phyloP scores from a whole-genome alignment of 306 rosid genomes.

The Cicer chorassanicum region DNA sequence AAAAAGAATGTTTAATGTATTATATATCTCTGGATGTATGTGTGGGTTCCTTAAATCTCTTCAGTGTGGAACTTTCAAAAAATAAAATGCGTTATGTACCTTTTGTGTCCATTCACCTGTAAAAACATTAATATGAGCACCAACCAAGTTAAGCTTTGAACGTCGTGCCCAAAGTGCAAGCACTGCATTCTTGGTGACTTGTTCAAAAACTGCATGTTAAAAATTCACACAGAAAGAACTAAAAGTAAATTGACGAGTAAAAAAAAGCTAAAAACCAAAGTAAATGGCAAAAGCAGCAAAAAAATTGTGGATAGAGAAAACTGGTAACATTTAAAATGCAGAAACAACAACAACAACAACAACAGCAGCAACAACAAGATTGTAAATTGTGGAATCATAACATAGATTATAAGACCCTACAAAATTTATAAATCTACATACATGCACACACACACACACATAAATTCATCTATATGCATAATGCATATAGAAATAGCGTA shows the following conservation, averaged over 20 bases:
- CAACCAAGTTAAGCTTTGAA: slow-evolving; percentile 91
- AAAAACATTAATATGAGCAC: slow-evolving; percentile 98
- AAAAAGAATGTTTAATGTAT: background rate
- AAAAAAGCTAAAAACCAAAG: slow-evolving; percentile 17
- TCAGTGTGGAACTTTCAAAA: slow-evolving; percentile 25
- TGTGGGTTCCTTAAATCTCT: background rate
- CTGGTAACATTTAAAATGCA: background rate
- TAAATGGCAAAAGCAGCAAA: background rate
- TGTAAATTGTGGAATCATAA: background rate
- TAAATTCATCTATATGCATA: no score
- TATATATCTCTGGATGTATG: background rate
- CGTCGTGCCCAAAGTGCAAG: slow-evolving; percentile 97
- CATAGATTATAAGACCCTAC: background rate
- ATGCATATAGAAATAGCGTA: background rate
- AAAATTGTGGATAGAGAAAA: background rate
- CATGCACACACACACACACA: no score
- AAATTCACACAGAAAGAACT: slow-evolving; percentile 16
- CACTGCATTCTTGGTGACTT: slow-evolving; percentile 96
- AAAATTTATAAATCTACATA: background rate
- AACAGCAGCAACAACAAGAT: background rate
- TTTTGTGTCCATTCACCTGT: slow-evolving; percentile 99
- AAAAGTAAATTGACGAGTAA: slow-evolving; percentile 19
- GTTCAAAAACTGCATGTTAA: slow-evolving; percentile 85
- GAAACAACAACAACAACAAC: background rate
- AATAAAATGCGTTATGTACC: slow-evolving; percentile 61